Conservation (phyloP, 129 eudicot genomes). For the Arctium lappa region DNA sequence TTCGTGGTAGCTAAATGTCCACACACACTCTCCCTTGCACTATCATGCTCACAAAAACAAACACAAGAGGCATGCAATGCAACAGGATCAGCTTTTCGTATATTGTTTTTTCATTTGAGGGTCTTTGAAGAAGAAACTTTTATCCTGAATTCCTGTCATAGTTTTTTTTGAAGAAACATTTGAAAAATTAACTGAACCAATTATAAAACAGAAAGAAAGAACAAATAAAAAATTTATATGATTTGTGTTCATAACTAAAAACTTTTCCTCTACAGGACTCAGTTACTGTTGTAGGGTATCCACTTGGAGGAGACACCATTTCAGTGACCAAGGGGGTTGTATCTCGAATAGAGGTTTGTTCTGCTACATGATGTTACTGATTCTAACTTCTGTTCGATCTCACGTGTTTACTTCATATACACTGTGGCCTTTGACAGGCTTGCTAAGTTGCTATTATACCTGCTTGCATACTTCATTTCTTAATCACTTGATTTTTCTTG, state of each 20-base stretch:
- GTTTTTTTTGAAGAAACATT: not conserved
- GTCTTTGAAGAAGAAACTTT: not conserved
- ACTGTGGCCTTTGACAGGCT: not conserved
- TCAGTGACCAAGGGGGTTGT: constrained; percentile 99
- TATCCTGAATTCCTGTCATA: not conserved
- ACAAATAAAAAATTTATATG: not conserved
- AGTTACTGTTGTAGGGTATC: constrained; percentile 98
- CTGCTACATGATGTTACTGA: not conserved
- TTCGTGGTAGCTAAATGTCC: not conserved
- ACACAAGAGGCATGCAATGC: not conserved
- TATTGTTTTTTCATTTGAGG: not conserved
- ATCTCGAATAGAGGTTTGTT: constrained; percentile 92
- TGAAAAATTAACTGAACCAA: not conserved
- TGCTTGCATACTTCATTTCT: not conserved
- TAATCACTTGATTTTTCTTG: constrained; percentile 1
- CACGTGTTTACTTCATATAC: not conserved
- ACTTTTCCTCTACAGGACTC: constrained; percentile 54
- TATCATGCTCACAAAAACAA: not conserved
- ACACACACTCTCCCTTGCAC: not conserved
- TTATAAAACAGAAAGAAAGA: not conserved
- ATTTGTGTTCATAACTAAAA: constrained; percentile 16
- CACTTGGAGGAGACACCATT: constrained; percentile 98
- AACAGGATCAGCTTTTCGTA: not conserved
- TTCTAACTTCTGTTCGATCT: not conserved
- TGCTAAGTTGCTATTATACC: not conserved